A percentile compares a stretch with the other conserved stretches of the same genome.
phyloP scores from a whole-genome alignment of 1,139 yeast genomes.

The Meyerozyma carpophila region DNA sequence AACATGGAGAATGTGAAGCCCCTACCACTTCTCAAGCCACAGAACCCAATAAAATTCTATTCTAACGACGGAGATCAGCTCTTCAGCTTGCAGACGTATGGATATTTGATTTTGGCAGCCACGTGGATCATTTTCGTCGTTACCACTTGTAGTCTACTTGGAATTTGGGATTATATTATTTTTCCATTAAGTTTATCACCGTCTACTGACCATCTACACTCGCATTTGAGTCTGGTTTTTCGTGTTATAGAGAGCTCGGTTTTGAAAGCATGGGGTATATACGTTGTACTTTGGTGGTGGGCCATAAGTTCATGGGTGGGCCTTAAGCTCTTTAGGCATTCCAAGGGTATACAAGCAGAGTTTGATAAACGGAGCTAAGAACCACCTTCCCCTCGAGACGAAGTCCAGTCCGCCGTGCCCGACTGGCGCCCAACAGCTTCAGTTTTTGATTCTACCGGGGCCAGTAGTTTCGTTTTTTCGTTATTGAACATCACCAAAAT shows the following conservation, averaged over 20 bases:
- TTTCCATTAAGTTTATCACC: constrained; percentile 19
- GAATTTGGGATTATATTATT: constrained; percentile 41
- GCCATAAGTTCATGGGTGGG: constrained; percentile 72
- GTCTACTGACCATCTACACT: constrained; percentile 11
- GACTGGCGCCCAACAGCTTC: constrained; percentile 53
- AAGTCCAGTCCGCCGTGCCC: constrained; percentile 74
- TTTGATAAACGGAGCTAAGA: constrained; percentile 5
- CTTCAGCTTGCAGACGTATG: constrained; percentile 18
- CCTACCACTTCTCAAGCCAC: constrained; percentile 8
- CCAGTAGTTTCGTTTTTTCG: constrained; percentile 3
- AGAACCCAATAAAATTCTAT: background rate
- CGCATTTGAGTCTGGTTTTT: constrained; percentile 9
- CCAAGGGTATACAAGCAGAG: constrained; percentile 44
- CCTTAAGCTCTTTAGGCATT: constrained; percentile 69
- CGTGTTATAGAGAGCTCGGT: constrained; percentile 41
- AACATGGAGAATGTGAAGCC: constrained; percentile 6
- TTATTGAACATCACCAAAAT: constrained; percentile 7
- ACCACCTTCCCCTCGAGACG: constrained; percentile 73
- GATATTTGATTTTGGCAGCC: constrained; percentile 29
- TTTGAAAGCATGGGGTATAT: constrained; percentile 46
- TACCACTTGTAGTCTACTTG: constrained; percentile 39
- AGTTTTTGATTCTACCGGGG: constrained; percentile 5
- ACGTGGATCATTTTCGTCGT: constrained; percentile 39
- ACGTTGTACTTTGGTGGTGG: constrained; percentile 73
- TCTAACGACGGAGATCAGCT: background rate